These are phyloP conservation scores for Hemisphaericaspora lyxosophila DNA, from an alignment of 1,139 yeast species.

Conservation along the genomic window DNA sequence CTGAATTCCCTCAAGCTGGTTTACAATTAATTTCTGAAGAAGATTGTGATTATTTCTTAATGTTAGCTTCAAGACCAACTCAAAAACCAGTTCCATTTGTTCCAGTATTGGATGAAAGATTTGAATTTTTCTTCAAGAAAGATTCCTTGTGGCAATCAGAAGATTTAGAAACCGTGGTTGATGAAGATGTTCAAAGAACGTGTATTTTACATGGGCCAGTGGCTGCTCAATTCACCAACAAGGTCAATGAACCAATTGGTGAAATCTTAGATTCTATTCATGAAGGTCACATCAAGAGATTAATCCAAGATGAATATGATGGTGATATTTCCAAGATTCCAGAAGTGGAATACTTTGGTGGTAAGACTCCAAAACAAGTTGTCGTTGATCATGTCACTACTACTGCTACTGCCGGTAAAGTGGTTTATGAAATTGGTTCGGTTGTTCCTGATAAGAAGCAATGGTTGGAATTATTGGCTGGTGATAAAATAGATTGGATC, in stretches of 20 bases:
- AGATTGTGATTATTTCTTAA: slow-evolving; percentile 90
- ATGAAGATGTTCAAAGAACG: slow-evolving; percentile 94
- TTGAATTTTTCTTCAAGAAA: slow-evolving; percentile 95
- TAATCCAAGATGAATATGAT: slow-evolving; percentile 67
- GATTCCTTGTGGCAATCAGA: slow-evolving; percentile 99
- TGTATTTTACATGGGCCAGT: slow-evolving; percentile 99
- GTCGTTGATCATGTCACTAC: slow-evolving; percentile 36
- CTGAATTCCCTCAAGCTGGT: slow-evolving; percentile 69
- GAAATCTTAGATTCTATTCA: slow-evolving; percentile 86
- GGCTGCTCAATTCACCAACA: slow-evolving; percentile 87
- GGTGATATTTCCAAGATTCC: slow-evolving; percentile 77
- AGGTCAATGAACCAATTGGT: slow-evolving; percentile 89
- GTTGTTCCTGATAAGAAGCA: slow-evolving; percentile 47
- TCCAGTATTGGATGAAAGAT: slow-evolving; percentile 90
- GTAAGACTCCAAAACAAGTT: slow-evolving; percentile 50
- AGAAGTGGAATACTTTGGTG: slow-evolving; percentile 85
- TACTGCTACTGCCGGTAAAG: slow-evolving; percentile 30
- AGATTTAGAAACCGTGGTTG: slow-evolving; percentile 94
- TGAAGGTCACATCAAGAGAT: slow-evolving; percentile 77
- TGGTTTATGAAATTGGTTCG: slow-evolving; percentile 43
- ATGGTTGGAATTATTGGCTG: slow-evolving; percentile 86
- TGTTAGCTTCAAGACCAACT: slow-evolving; percentile 74
- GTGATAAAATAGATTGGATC: slow-evolving; percentile 80
- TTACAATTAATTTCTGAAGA: slow-evolving; percentile 89
- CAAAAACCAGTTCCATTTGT: slow-evolving; percentile 99